Evolutionary conservation across 202 grass and related monocot genomes (phyloP), one percentile per base, ranked within the genome.

Genomic region (Sporobolus alterniflorus): DNA sequence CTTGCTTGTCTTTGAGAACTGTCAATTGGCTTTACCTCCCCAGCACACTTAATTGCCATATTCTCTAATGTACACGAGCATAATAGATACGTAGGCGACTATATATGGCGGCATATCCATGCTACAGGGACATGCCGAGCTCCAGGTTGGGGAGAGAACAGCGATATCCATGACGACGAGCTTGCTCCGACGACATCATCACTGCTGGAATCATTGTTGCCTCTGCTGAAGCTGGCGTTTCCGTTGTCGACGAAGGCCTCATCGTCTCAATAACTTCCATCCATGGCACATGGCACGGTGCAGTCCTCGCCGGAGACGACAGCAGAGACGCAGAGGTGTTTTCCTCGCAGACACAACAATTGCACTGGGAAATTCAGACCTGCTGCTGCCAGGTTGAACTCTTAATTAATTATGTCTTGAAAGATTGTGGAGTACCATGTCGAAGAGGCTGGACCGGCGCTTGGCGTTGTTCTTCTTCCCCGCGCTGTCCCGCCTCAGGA

Each of bases 401-500:
- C n/a, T n/a, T n/a, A n/a, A n/a, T n/a, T n/a, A n/a, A n/a, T n/a
- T n/a, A n/a, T n/a, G n/a, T n/a, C n/a, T 39, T 39, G 36, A 39
- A 39, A 39, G 36, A n/a, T 44, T 11, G 42, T 44, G 12, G 39
- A 34, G 32, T 82, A 95, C 93, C 93, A 82, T 86, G 83, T 95
- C 92, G 47, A 95, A 89, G 44, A 95, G 90, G 81, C 89, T 95
- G 50, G 79, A 74, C 1, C 93, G 87, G 44, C 85, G 87, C 59
- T 90, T 79, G n/a, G 20, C 26, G 29, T 20, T 64, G 60, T 30
- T 94, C 68, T 82, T 87, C 59, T 85, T 84, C 43, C 70, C 87
- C 5, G 54, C n/a, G 83, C 74, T 76, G 62, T 31, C 87, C 59
- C 89, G 85, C 71, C 90, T 49, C 12, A 95, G 90, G 73, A 95